A percentile compares a stretch with the other conserved stretches of the same genome.
phyloP scores from a whole-genome alignment of 2,329 filamentous ascomycete species.

The Fusarium vanettenii region DNA sequence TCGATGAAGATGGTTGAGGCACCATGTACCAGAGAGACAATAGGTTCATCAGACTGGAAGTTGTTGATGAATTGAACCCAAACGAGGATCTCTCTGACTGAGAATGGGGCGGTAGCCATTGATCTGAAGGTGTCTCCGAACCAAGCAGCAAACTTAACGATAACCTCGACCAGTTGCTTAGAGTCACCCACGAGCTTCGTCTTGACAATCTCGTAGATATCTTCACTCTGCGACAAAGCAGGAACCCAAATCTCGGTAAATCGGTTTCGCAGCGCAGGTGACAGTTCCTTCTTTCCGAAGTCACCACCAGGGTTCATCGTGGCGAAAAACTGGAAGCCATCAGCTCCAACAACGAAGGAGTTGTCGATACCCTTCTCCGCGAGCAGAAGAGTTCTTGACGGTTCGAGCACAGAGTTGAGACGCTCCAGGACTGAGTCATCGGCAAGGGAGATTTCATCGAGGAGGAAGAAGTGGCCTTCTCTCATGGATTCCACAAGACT shows the following conservation, averaged over 20 bases:
- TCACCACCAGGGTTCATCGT: slow-evolving; percentile 99
- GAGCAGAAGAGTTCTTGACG: slow-evolving; percentile 84
- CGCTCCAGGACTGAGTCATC: slow-evolving; percentile 97
- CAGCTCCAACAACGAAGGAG: slow-evolving; percentile 78
- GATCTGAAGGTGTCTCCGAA: slow-evolving; percentile 87
- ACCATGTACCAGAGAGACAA: slow-evolving; percentile 76
- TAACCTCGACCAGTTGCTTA: slow-evolving; percentile 70
- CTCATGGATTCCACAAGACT: slow-evolving; percentile 95
- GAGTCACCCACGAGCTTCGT: slow-evolving; percentile 74
- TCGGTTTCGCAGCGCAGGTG: slow-evolving; percentile 91
- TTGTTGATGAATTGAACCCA: slow-evolving; percentile 95
- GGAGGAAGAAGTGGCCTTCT: slow-evolving; percentile 86
- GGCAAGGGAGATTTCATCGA: slow-evolving; percentile 97
- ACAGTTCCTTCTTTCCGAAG: slow-evolving; percentile 97
- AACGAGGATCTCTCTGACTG: slow-evolving; percentile 89
- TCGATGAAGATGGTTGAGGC: slow-evolving; percentile 97
- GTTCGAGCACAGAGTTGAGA: slow-evolving; percentile 95
- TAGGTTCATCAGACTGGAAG: slow-evolving; percentile 59
- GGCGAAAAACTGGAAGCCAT: slow-evolving; percentile 94
- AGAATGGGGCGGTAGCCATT: slow-evolving; percentile 80
- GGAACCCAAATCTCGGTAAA: slow-evolving; percentile 99
- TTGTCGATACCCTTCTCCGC: slow-evolving; percentile 93
- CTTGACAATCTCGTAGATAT: slow-evolving; percentile 87
- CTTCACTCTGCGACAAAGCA: slow-evolving; percentile 82
- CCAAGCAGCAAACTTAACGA: slow-evolving; percentile 93